Evolutionary conservation across 2,329 filamentous ascomycete species (phyloP).

Genomic region (Stemphylium vesicarium): DNA sequence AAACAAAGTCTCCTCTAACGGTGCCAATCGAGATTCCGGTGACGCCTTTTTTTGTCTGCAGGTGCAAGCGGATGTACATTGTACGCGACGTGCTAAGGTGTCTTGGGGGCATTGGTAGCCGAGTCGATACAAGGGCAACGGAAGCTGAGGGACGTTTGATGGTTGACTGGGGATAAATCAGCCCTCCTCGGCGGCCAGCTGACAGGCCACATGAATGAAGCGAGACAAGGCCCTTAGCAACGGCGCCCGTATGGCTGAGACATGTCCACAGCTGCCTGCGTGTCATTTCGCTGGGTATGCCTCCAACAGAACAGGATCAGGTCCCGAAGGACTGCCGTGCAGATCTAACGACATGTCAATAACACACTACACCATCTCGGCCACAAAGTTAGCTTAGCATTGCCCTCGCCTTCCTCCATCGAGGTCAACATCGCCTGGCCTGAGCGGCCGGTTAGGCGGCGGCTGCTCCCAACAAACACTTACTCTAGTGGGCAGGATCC

Average conservation of each 20-base stretch:
- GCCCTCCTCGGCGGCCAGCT: conserved; percentile 22
- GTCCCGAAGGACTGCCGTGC: conserved; percentile 13
- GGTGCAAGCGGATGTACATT: conserved; percentile 11
- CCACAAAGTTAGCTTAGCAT: conserved; percentile 4
- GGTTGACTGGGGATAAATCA: conserved; percentile 20
- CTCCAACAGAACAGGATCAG: conserved; percentile 13
- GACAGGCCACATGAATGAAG: conserved; percentile 18
- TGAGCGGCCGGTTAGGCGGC: too few species aligned
- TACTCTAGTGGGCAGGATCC: conserved; percentile 3
- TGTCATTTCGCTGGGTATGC: conserved; percentile 19
- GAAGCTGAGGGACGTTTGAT: conserved; percentile 18
- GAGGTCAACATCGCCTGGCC: too few species aligned
- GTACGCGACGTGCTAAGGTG: conserved; percentile 7
- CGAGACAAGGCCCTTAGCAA: conserved; percentile 13
- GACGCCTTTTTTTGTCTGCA: conserved; percentile 22
- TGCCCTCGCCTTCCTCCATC: too few species aligned
- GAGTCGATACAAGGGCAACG: conserved; percentile 19
- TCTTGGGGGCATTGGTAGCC: conserved; percentile 16
- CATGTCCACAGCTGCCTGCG: conserved; percentile 20
- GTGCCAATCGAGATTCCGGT: conserved; percentile 26
- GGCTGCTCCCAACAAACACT: conserved; percentile 3
- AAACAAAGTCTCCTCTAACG: conserved; percentile 28
- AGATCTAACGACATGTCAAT: conserved; percentile 10
- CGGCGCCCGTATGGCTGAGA: conserved; percentile 23
- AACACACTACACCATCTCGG: conserved; percentile 7